These are phyloP conservation scores for Raffaelea ambrosiae DNA, from an alignment of 2,329 filamentous ascomycete species.

Conservation along the genomic window DNA sequence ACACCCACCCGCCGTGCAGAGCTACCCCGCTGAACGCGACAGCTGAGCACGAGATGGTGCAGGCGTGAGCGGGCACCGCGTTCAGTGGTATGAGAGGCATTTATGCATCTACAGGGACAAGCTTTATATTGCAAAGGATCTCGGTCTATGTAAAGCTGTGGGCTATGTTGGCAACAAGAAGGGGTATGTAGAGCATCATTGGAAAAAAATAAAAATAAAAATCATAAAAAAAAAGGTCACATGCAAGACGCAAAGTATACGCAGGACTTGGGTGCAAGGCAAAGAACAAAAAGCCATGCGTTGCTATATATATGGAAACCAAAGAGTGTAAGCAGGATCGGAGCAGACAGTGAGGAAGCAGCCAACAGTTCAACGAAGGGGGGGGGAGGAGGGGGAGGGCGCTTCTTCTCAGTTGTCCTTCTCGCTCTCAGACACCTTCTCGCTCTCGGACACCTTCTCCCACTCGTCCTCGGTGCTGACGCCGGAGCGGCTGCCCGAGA, in stretches of 20 bases:
- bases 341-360: too few species aligned
- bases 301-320: not conserved
- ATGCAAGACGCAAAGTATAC: too few species aligned
- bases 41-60: not conserved
- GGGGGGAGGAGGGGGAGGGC: not conserved
- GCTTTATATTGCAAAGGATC: too few species aligned
- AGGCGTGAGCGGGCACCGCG: too few species aligned
- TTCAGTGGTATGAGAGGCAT: too few species aligned
- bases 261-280: too few species aligned
- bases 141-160: too few species aligned
- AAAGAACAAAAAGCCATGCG: not conserved
- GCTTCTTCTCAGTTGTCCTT: not conserved
- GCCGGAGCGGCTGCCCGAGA: constrained; percentile 42
- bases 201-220: not conserved
- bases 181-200: not conserved
- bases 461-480: constrained; percentile 90
- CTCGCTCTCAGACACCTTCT: constrained; percentile 29
- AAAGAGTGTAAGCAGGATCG: too few species aligned
- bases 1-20: too few species aligned
- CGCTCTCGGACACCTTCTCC: constrained; percentile 82
- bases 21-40: not conserved
- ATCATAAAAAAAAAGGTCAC: not conserved
- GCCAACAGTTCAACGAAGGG: not conserved
- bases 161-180: too few species aligned
- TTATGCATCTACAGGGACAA: too few species aligned